Conservation (phyloP, 768 basidiomycete species). For the Mycena kentingensis region DNA sequence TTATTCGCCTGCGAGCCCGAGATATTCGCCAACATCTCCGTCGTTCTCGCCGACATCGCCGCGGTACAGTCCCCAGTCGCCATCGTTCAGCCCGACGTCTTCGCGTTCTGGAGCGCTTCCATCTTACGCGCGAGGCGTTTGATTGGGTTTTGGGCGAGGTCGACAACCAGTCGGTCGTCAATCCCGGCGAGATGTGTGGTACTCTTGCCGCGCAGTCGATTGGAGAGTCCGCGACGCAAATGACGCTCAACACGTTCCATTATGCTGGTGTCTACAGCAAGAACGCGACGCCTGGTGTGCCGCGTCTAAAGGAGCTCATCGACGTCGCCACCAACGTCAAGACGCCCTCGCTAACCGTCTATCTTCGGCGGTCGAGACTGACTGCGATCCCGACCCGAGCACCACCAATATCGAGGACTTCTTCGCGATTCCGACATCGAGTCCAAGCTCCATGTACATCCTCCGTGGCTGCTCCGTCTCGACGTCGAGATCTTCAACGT, state of each 20-base stretch:
- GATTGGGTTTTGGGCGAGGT: conserved; percentile 98
- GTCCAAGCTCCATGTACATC: no score
- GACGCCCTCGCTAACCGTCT: conserved; percentile 66
- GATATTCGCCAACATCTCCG: conserved; percentile 84
- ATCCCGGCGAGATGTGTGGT: conserved; percentile 99
- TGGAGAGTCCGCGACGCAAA: conserved; percentile 98
- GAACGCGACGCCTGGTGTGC: no score
- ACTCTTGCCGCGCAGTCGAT: conserved; percentile 98
- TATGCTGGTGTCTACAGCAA: conserved; percentile 99
- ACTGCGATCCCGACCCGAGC: conserved; percentile 94
- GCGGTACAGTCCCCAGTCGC: conserved; percentile 85
- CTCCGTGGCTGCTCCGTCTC: no score
- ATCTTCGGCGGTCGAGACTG: conserved; percentile 83
- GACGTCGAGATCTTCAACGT: no score
- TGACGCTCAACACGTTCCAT: conserved; percentile 99
- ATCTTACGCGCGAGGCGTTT: conserved; percentile 90
- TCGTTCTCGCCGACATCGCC: conserved; percentile 87
- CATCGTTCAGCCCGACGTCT: conserved; percentile 88
- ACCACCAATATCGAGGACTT: conserved; percentile 35
- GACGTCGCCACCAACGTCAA: conserved; percentile 95
- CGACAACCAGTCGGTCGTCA: conserved; percentile 92
- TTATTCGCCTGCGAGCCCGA: conserved; percentile 83
- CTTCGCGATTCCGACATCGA: no score
- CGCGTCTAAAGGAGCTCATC: no score
- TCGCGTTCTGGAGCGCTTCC: conserved; percentile 86